Conservation (phyloP, 2,329 filamentous ascomycete genomes). For the Hypoxylon sp. region DNA sequence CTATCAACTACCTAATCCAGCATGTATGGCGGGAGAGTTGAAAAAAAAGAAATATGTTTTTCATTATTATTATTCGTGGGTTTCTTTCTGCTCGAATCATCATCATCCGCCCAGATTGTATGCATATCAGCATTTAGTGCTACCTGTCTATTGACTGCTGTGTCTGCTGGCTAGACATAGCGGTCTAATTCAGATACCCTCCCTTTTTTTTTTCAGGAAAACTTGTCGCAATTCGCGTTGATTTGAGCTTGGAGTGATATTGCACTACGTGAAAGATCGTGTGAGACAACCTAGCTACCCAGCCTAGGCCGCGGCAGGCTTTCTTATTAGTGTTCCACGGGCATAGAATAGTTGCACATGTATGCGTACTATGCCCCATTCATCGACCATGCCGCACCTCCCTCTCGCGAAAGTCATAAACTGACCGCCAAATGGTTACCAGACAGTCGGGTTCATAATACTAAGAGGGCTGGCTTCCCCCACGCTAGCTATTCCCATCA, state of each 20-base stretch:
- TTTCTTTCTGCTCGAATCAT: conserved; percentile 11
- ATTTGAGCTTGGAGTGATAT: conserved; percentile 9
- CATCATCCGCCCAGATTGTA: conserved; percentile 17
- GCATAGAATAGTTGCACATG: conserved; percentile 28
- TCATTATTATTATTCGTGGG: conserved; percentile 29
- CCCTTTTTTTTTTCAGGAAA: conserved; percentile 15
- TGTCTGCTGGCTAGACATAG: conserved; percentile 32
- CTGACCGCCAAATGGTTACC: conserved; percentile 38
- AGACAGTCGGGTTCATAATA: conserved; percentile 36
- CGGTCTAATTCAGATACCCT: conserved; percentile 20
- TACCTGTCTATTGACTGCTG: conserved; percentile 27
- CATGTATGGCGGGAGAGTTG: conserved; percentile 30
- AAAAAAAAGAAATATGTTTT: conserved; percentile 19
- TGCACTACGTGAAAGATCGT: conserved; percentile 13
- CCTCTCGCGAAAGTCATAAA: conserved; percentile 31
- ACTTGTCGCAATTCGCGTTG: conserved; percentile 12
- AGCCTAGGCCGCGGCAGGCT: conserved; percentile 19
- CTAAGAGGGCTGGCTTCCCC: conserved; percentile 6
- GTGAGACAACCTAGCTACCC: conserved; percentile 19
- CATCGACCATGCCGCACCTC: conserved; percentile 38
- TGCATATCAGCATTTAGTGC: conserved; percentile 40
- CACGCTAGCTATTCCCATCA: conserved; percentile 16
- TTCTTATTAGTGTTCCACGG: conserved; percentile 32
- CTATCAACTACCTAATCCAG: conserved; percentile 15
- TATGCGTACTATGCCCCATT: conserved; percentile 37